These are phyloP conservation scores for Melampsora larici-populina DNA, from an alignment of 1,284 basidiomycete species.

Conservation along the genomic window DNA sequence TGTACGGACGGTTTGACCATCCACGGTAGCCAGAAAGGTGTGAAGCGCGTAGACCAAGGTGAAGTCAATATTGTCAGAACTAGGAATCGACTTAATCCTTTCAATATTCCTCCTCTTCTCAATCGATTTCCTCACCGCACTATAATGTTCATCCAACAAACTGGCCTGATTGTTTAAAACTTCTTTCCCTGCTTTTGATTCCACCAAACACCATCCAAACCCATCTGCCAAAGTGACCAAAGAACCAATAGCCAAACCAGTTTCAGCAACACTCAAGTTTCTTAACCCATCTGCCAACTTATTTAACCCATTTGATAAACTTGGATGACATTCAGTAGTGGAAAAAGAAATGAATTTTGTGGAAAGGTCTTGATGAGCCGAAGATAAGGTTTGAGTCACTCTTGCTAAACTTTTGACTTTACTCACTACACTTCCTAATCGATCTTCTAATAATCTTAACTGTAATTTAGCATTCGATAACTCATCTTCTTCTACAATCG, in stretches of 20 bases:
- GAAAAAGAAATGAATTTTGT: conserved; percentile 82
- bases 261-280: conserved; percentile 17
- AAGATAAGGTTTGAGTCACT: conserved; percentile 53
- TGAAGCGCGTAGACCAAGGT: conserved; percentile 83
- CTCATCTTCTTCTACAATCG: conserved; percentile 41
- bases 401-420: conserved; percentile 76
- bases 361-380: conserved; percentile 45
- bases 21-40: conserved; percentile 90
- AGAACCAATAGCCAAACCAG: conserved; percentile 63
- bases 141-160: conserved; percentile 85
- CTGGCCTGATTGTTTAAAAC: conserved; percentile 49
- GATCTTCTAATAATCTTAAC: conserved; percentile 63
- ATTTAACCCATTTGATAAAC: conserved; percentile 71
- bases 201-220: conserved; percentile 85
- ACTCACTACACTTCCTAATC: conserved; percentile 82
- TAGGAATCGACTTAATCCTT: conserved; percentile 80
- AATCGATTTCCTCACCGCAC: conserved; percentile 82
- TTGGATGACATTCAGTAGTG: conserved; percentile 76
- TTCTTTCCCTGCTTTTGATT: conserved; percentile 79
- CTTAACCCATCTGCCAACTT: conserved; percentile 73
- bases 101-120: conserved; percentile 85
- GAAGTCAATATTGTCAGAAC: conserved; percentile 78
- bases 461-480: conserved; percentile 38
- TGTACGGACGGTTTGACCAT: conserved; percentile 72
- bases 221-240: conserved; percentile 87